These are phyloP conservation scores for Psilocybe subaeruginosa DNA, from an alignment of 768 basidiomycete species.

Conservation along the genomic window DNA sequence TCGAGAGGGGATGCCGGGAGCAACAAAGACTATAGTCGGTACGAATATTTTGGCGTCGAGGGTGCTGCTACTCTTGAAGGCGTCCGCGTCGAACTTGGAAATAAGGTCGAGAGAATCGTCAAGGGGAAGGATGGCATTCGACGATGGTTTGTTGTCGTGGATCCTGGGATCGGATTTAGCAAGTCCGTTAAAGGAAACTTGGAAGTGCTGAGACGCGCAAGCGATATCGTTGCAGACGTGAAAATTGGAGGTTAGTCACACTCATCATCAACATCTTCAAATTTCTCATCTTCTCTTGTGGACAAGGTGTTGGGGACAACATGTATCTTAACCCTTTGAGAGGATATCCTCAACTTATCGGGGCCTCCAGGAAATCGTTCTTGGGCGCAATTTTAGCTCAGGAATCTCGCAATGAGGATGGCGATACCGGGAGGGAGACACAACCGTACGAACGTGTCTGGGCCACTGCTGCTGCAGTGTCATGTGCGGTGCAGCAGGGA, in stretches of 20 bases:
- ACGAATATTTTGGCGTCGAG: conserved; percentile 37
- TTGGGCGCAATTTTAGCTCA: conserved; percentile 66
- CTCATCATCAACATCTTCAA: background rate
- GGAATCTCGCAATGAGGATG: conserved; percentile 30
- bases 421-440: conserved; percentile 41
- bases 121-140: conserved; percentile 72
- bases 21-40: conserved; percentile 66
- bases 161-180: conserved; percentile 95
- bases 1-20: conserved; percentile 81
- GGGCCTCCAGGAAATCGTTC: conserved; percentile 85
- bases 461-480: conserved; percentile 80
- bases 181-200: conserved; percentile 81
- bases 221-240: conserved; percentile 45
- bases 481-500: conserved; percentile 75
- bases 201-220: conserved; percentile 58
- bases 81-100: conserved; percentile 72
- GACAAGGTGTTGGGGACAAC: background rate
- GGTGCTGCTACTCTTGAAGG: conserved; percentile 57
- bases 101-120: conserved; percentile 66
- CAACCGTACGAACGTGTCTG: conserved; percentile 67
- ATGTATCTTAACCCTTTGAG: conserved; percentile 48
- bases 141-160: conserved; percentile 87
- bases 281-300: background rate
- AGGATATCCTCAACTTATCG: conserved; percentile 72
- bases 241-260: conserved; percentile 31